Conservation (phyloP, 495 filamentous ascomycete genomes). For the Aspergillus mulundensis region DNA sequence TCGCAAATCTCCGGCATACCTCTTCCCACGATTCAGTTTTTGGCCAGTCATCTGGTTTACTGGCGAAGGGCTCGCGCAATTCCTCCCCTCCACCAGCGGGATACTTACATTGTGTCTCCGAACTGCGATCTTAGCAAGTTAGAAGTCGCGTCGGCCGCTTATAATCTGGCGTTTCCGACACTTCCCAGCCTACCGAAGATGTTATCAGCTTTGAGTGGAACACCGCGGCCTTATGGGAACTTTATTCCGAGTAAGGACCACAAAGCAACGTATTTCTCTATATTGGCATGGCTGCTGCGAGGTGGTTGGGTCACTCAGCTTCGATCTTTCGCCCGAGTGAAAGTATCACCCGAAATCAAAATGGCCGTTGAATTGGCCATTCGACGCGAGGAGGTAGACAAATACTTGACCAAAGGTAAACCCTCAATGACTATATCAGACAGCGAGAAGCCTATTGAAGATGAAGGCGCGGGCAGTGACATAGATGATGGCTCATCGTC, state of each 20-base stretch:
- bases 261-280: conserved; percentile 78
- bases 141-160: conserved; percentile 64
- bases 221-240: conserved; percentile 71
- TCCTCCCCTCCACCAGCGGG: conserved; percentile 80
- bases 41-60: conserved; percentile 88
- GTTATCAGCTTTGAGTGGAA: conserved; percentile 68
- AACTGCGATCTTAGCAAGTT: conserved; percentile 80
- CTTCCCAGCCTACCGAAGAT: conserved; percentile 80
- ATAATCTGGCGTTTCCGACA: conserved; percentile 71
- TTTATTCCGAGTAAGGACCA: conserved; percentile 88
- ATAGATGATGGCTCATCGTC: conserved; percentile 32
- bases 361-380: conserved; percentile 41
- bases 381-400: conserved; percentile 42
- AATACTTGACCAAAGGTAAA: conserved; percentile 33
- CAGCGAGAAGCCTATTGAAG: background rate
- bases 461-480: conserved; percentile 22
- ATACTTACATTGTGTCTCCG: conserved; percentile 91
- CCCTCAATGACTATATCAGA: conserved; percentile 13
- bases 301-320: conserved; percentile 91
- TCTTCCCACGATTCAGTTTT: conserved; percentile 71
- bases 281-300: conserved; percentile 87
- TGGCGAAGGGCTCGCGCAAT: conserved; percentile 92
- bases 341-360: conserved; percentile 49
- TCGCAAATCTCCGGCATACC: conserved; percentile 68
- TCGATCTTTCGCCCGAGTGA: conserved; percentile 81